A percentile compares a stretch with the other conserved stretches of the same genome.
Conservation (phyloP, 2,329 filamentous ascomycete species). For the Aspergillus puulaauensis region DNA sequence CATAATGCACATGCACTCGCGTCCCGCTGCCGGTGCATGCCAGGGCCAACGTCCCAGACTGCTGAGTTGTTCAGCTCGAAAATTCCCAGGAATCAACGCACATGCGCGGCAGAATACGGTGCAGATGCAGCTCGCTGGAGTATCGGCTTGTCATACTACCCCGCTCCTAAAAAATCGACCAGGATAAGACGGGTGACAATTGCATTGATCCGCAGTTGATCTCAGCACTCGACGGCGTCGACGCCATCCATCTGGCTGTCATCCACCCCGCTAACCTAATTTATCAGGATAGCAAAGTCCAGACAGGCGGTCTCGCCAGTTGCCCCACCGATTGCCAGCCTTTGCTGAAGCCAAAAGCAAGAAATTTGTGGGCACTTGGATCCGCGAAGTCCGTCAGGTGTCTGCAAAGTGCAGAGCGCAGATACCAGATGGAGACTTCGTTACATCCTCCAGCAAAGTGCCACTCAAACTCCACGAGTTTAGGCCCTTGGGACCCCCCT, state of each 20-base stretch:
- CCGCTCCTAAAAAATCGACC: constrained; percentile 14
- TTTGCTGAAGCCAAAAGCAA: constrained; percentile 10
- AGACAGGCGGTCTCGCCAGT: constrained; percentile 9
- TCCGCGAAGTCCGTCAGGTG: constrained; percentile 9
- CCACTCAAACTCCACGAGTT: constrained; percentile 4
- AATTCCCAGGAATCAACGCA: constrained; percentile 9
- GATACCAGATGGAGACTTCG: no score
- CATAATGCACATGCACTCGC: constrained; percentile 2
- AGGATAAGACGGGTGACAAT: constrained; percentile 10
- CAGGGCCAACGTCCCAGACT: not conserved
- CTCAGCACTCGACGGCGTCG: not conserved
- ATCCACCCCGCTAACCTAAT: constrained; percentile 14
- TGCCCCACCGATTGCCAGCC: constrained; percentile 8
- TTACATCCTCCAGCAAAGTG: not conserved
- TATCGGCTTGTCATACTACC: constrained; percentile 7
- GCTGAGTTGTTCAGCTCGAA: not conserved
- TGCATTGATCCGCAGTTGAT: constrained; percentile 9
- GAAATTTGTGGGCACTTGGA: constrained; percentile 6
- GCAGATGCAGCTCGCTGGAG: constrained; percentile 1
- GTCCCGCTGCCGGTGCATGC: not conserved
- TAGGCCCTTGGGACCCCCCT: not conserved
- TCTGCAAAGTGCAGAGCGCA: not conserved
- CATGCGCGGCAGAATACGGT: constrained; percentile 1
- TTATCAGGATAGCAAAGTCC: constrained; percentile 10
- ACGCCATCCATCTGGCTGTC: constrained; percentile 13